phyloP scores from a whole-genome alignment of 768 basidiomycete species.

The Suillus americanus region DNA sequence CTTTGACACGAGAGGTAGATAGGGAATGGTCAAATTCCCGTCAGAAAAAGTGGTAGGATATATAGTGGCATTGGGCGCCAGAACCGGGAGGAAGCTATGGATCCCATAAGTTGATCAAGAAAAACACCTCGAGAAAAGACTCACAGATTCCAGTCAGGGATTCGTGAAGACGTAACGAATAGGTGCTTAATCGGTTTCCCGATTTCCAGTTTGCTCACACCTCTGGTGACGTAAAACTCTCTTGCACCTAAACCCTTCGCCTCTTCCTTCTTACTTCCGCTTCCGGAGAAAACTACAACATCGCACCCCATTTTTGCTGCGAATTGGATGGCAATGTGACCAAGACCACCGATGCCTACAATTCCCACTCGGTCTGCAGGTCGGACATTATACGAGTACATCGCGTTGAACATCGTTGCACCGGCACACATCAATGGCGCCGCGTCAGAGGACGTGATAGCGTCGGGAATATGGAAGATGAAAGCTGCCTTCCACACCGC shows the following conservation, averaged over 20 bases:
- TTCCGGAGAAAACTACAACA: conserved; percentile 35
- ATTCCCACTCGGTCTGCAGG: conserved; percentile 35
- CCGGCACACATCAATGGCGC: conserved; percentile 40
- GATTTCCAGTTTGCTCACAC: conserved; percentile 23
- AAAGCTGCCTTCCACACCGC: conserved; percentile 35
- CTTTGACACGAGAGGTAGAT: conserved; percentile 12
- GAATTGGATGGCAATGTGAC: conserved; percentile 40
- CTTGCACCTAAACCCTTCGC: conserved; percentile 33
- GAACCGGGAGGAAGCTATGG: conserved; percentile 24
- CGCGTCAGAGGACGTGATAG: conserved; percentile 28
- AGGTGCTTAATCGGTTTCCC: conserved; percentile 29
- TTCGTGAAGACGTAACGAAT: conserved; percentile 30
- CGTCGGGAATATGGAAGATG: conserved; percentile 35
- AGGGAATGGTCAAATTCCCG: conserved; percentile 22
- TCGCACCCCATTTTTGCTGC: conserved; percentile 40
- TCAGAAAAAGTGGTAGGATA: conserved; percentile 27
- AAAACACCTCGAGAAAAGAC: conserved; percentile 6
- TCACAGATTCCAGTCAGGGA: conserved; percentile 33
- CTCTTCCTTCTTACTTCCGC: conserved; percentile 33
- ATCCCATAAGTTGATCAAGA: neutral
- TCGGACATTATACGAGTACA: conserved; percentile 24
- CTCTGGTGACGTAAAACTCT: conserved; percentile 36
- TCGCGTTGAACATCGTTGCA: conserved; percentile 31
- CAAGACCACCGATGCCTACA: conserved; percentile 36
- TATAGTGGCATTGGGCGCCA: conserved; percentile 24